Evolutionary conservation across 768 basidiomycete genomes (phyloP).

Genomic region (Pisolithus tinctorius): DNA sequence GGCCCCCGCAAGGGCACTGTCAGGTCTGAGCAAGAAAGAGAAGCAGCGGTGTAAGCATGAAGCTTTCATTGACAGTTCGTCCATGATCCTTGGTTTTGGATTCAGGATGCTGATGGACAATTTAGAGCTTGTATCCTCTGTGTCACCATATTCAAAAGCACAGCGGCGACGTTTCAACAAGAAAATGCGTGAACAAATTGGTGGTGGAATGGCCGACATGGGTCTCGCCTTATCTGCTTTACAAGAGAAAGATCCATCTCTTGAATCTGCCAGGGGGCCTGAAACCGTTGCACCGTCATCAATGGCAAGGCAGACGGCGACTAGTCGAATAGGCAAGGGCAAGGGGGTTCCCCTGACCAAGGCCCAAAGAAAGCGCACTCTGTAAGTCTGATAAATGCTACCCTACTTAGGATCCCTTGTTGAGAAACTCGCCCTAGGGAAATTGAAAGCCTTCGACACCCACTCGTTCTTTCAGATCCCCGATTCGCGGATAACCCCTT

Average conservation of each 20-base stretch:
- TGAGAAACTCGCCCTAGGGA: constrained; percentile 35
- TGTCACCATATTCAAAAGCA: constrained; percentile 61
- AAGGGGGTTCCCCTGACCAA: constrained; percentile 51
- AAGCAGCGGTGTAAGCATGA: constrained; percentile 62
- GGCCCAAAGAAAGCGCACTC: constrained; percentile 55
- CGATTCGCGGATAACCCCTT: constrained; percentile 67
- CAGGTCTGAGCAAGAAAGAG: constrained; percentile 51
- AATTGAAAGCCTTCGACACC: constrained; percentile 61
- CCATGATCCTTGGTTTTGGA: background rate
- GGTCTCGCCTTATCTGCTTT: constrained; percentile 50
- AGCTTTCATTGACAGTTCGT: constrained; percentile 59
- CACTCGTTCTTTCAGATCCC: constrained; percentile 59
- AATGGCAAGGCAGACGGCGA: constrained; percentile 21
- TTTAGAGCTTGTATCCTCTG: constrained; percentile 43
- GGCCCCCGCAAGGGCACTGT: constrained; percentile 24
- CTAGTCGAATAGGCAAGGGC: constrained; percentile 63
- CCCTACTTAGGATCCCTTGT: background rate
- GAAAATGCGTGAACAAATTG: constrained; percentile 57
- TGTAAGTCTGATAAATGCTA: constrained; percentile 44
- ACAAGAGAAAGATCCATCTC: constrained; percentile 29
- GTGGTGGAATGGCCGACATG: constrained; percentile 43
- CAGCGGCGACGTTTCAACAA: constrained; percentile 66
- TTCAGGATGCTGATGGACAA: background rate
- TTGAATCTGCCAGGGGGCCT: constrained; percentile 12
- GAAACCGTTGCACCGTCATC: constrained; percentile 9